A percentile compares a stretch with the other conserved stretches of the same genome.
These are phyloP conservation scores for Crotalaria pallida DNA, from an alignment of 306 rosid species.

Conservation along the genomic window DNA sequence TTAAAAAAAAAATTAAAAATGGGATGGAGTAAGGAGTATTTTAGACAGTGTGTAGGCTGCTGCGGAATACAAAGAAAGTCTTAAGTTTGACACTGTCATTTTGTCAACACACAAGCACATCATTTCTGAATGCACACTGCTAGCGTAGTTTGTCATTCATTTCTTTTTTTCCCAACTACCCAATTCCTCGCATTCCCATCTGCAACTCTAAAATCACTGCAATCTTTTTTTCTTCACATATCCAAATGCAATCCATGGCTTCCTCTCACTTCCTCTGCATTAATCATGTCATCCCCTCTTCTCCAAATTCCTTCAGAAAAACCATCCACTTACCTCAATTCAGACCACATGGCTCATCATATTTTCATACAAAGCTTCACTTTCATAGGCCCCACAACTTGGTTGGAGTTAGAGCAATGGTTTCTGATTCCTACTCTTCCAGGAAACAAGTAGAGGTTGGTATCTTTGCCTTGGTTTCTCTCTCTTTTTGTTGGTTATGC, in stretches of 20 bases:
- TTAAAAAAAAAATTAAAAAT: too few species aligned
- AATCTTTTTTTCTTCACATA: not conserved
- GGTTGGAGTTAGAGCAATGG: constrained; percentile 32
- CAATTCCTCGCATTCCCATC: not conserved
- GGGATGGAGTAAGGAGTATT: too few species aligned
- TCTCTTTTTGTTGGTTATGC: not conserved
- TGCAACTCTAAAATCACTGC: not conserved
- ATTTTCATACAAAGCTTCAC: constrained; percentile 32
- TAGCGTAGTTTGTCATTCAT: too few species aligned
- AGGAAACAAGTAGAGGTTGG: constrained; percentile 64
- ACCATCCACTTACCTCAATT: constrained; percentile 19
- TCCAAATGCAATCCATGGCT: constrained; percentile 44
- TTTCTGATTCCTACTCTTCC: constrained; percentile 50
- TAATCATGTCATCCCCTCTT: constrained; percentile 37
- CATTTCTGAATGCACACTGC: too few species aligned
- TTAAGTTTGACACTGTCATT: too few species aligned
- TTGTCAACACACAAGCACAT: too few species aligned
- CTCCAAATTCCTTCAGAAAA: constrained; percentile 27
- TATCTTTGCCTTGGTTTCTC: not conserved
- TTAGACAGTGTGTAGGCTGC: too few species aligned
- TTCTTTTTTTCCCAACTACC: too few species aligned
- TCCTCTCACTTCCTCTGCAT: constrained; percentile 50
- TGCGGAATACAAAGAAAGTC: too few species aligned
- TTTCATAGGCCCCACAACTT: constrained; percentile 33
- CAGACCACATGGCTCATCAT: constrained; percentile 22